These are phyloP conservation scores for Syncephalastrum monosporum DNA, from an alignment of 371 early-diverging fungal species.

Conservation along the genomic window DNA sequence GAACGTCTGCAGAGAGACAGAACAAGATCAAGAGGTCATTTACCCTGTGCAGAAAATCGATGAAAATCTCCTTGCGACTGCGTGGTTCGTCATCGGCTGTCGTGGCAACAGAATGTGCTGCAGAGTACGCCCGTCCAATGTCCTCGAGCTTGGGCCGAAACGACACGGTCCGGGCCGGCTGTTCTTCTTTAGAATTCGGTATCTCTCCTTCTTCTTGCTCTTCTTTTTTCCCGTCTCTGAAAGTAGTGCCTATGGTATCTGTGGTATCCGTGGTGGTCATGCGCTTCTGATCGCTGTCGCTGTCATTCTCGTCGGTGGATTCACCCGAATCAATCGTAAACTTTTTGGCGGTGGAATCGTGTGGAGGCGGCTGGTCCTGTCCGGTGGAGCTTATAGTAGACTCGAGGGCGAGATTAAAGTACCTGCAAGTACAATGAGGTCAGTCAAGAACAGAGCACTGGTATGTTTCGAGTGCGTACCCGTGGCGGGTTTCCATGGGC, in stretches of 20 bases:
- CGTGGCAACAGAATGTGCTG: constrained; percentile 3
- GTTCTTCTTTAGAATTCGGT: not conserved
- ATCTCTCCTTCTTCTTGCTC: not conserved
- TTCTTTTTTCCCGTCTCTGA: not conserved
- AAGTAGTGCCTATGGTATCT: not conserved
- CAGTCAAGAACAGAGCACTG: not conserved
- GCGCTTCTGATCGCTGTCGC: not conserved
- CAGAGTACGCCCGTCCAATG: constrained; percentile 16
- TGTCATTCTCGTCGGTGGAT: constrained; percentile 1
- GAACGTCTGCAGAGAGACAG: not conserved
- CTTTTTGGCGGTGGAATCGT: not conserved
- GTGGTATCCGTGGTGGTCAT: not conserved
- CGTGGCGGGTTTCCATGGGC: constrained; percentile 11
- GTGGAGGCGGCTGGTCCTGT: not conserved
- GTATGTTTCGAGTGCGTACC: constrained; percentile 2
- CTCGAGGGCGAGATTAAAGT: constrained; percentile 11
- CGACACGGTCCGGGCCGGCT: constrained; percentile 8
- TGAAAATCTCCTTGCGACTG: constrained; percentile 10
- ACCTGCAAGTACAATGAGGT: constrained; percentile 3
- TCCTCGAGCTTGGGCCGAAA: constrained; percentile 19
- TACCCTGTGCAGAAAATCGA: constrained; percentile 4
- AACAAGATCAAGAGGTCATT: too few relatives aligned
- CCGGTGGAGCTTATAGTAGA: not conserved
- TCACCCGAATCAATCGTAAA: constrained; percentile 10
- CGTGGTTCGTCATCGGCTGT: constrained; percentile 11